phyloP scores from a whole-genome alignment of 2,329 filamentous ascomycete genomes.

The Beauveria medogensis region DNA sequence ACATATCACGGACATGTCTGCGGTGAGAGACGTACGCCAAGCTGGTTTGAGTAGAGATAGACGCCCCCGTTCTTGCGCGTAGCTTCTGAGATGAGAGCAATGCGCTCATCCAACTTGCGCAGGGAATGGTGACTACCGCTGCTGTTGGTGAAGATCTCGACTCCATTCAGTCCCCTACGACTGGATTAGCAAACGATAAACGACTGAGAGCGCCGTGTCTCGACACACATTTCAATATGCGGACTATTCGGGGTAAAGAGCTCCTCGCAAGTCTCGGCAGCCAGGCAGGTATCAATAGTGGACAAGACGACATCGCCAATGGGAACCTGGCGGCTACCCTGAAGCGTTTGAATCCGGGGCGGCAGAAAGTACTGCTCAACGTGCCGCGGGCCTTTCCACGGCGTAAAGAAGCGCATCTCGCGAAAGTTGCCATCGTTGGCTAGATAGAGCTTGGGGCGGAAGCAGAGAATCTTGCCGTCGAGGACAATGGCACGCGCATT shows the following conservation, averaged over 20 bases:
- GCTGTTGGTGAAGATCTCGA: slow-evolving; percentile 65
- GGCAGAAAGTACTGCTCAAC: slow-evolving; percentile 31
- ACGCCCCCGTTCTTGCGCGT: slow-evolving; percentile 55
- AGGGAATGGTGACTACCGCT: slow-evolving; percentile 54
- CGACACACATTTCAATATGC: slow-evolving; percentile 41
- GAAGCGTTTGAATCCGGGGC: slow-evolving; percentile 21
- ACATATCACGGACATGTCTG: neutral
- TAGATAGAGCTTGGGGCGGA: slow-evolving; percentile 19
- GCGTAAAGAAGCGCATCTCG: slow-evolving; percentile 33
- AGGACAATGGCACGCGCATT: slow-evolving; percentile 30
- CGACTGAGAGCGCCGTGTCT: slow-evolving; percentile 1
- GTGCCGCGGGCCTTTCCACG: slow-evolving; percentile 29
- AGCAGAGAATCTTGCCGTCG: slow-evolving; percentile 19
- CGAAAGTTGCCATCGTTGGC: slow-evolving; percentile 31
- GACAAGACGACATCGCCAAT: slow-evolving; percentile 34
- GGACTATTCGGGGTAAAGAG: slow-evolving; percentile 27
- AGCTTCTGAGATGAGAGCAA: slow-evolving; percentile 58
- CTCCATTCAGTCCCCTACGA: slow-evolving; percentile 50
- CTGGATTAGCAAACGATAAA: slow-evolving; percentile 7
- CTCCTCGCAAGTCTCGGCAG: slow-evolving; percentile 34
- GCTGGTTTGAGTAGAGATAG: slow-evolving; percentile 36
- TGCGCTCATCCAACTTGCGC: slow-evolving; percentile 54
- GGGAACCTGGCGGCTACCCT: slow-evolving; percentile 27
- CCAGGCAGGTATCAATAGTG: slow-evolving; percentile 31
- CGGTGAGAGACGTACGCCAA: neutral